Base-by-base conservation (phyloP, 2,329 filamentous ascomycete genomes). In the Arthrobotrys megalospora region DNA sequence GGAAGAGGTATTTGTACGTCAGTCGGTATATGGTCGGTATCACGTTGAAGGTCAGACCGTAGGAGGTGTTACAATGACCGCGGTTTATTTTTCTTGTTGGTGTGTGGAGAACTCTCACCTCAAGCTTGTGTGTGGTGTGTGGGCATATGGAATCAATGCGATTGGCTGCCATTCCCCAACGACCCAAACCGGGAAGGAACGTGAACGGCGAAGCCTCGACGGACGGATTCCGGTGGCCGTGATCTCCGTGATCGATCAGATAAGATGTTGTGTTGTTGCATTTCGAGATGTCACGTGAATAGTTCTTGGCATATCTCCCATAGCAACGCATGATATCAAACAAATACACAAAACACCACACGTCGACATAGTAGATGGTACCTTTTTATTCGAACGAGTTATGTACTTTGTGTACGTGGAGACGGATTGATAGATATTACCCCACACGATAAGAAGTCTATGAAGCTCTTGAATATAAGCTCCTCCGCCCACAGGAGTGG, bases 121-220 rank as follows among this genome's bases (percentile, higher is more conserved):
- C 28, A 16, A 58, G 58, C 43, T 38, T 38, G 34, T 38, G 34
- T 7, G 47, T 38, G 47, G 48, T 5, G 16, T 14, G 52, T 43
- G 53, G 21, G 43, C 38, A 75, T 50, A 75, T 75, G 62, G 70
- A 67, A 67, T 68, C 52, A 38, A 75, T 28, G 52, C 70, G 50
- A 67, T 75, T 75, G 70, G 70, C 53, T 55, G 68, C n/a, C 28
- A 43, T 48, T 64, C 12, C 60, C 14, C 60, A 47, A 64, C 41
- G 43, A 21, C 34, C 67, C 67, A 28, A 55, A 55, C 47, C 19
- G 16, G 67, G 58, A 55, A 53, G 47, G 45, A 50, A 53, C 21
- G 47, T n/a, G 47, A 52, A 19, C 34, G 21, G 19, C 16, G 6
- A 32, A 32, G 19, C 24, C 19, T 53, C 12, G 16, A 48, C 10